Evolutionary conservation across 352 stramenopile species (phyloP).

Genomic region (Globisporangium iwayamae): DNA sequence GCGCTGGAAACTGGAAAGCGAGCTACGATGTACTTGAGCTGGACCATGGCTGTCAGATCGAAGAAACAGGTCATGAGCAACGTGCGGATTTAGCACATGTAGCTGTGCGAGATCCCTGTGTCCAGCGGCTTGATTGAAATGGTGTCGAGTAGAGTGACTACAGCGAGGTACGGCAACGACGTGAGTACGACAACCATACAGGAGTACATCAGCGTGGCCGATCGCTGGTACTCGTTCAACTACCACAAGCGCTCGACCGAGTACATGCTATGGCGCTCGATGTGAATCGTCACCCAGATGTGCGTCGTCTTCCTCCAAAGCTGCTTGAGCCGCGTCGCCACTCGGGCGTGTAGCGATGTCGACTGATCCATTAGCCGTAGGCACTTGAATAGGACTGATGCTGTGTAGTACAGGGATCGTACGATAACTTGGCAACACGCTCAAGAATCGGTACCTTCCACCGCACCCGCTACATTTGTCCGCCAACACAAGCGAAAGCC

Average conservation of each 20-base stretch:
- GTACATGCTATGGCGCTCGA: conserved; percentile 20
- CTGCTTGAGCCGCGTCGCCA: neutral
- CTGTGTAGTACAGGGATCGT: no score
- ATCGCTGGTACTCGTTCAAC: neutral
- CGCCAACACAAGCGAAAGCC: no score
- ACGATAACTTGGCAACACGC: no score
- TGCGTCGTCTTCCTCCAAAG: neutral
- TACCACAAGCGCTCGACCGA: conserved; percentile 11
- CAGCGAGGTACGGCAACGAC: conserved; percentile 12
- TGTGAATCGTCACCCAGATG: conserved; percentile 13
- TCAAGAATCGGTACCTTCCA: no score
- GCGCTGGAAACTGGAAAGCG: conserved; percentile 2
- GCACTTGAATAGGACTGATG: no score
- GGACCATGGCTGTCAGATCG: neutral
- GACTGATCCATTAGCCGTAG: no score
- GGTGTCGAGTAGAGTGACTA: conserved; percentile 4
- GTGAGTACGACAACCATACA: conserved; percentile 4
- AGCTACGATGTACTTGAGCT: neutral
- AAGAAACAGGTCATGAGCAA: conserved; percentile 1
- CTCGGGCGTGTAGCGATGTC: neutral
- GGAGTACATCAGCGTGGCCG: neutral
- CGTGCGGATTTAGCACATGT: conserved; percentile 12
- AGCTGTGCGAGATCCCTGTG: neutral
- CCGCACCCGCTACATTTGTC: neutral
- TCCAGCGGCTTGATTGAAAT: conserved; percentile 1